Percentiles rank a stretch among this genome's conserved stretches.
These are phyloP conservation scores for Backusella morwellensis DNA, from an alignment of 192 early-diverging fungal species.

Conservation along the genomic window DNA sequence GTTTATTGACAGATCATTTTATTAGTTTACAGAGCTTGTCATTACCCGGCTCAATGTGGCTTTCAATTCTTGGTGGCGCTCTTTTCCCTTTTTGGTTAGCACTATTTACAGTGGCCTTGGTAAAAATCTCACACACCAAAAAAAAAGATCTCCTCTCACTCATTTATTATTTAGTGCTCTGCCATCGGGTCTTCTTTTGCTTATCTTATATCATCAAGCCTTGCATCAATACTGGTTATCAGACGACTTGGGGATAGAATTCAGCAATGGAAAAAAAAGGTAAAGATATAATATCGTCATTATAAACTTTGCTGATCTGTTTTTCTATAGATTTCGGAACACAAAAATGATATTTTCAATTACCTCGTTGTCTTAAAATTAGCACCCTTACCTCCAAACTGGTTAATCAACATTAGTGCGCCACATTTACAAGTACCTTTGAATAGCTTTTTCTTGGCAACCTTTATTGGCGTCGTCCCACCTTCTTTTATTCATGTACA, in stretches of 20 bases:
- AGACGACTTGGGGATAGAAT: slow-evolving; percentile 42
- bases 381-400: slow-evolving; percentile 56
- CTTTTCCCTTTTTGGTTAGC: slow-evolving; percentile 51
- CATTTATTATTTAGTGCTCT: slow-evolving; percentile 40
- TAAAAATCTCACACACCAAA: slow-evolving; percentile 2
- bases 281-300: not conserved
- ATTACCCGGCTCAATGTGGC: slow-evolving; percentile 63
- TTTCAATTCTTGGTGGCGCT: slow-evolving; percentile 54
- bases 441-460: slow-evolving; percentile 49
- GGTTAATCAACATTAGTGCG: slow-evolving; percentile 54
- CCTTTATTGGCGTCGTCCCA: slow-evolving; percentile 50
- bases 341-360: slow-evolving; percentile 51
- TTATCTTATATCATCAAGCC: slow-evolving; percentile 49
- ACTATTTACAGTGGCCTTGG: slow-evolving; percentile 44
- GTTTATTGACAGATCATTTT: slow-evolving; percentile 4
- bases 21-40: slow-evolving; percentile 54
- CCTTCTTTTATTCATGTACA: slow-evolving; percentile 55
- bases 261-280: slow-evolving; percentile 45
- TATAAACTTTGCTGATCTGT: not conserved
- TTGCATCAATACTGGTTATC: slow-evolving; percentile 46
- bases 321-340: slow-evolving; percentile 26
- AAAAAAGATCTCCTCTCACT: not conserved
- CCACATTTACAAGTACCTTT: slow-evolving; percentile 54
- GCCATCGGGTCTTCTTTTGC: slow-evolving; percentile 50
- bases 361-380: slow-evolving; percentile 55